phyloP scores from a whole-genome alignment of 179 eudicot species.

The Pouteria campechiana region DNA sequence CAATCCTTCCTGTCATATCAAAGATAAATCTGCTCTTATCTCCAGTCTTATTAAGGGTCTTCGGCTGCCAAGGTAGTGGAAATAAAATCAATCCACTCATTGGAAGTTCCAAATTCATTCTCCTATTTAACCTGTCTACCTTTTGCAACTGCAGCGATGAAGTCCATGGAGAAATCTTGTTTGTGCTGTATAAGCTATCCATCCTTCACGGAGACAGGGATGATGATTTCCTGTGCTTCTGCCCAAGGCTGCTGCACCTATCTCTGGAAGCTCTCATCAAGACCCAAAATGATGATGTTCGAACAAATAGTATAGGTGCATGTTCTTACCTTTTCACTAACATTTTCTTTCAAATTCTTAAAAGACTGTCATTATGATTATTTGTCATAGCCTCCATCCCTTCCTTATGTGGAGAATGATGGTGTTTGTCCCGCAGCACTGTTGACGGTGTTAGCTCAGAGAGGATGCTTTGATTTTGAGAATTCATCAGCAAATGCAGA shows the following conservation, averaged over 20 bases:
- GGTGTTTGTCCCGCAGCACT: too few relatives aligned
- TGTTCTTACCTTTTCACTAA: too few relatives aligned
- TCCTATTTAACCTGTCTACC: not conserved
- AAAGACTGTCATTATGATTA: not conserved
- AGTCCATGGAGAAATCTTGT: slow-evolving; percentile 84
- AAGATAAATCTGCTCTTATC: slow-evolving; percentile 50
- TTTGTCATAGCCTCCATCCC: not conserved
- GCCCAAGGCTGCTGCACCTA: slow-evolving; percentile 57
- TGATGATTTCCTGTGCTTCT: slow-evolving; percentile 26
- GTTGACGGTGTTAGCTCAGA: slow-evolving; percentile 61
- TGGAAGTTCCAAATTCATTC: not conserved
- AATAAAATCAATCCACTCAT: not conserved
- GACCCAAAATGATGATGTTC: slow-evolving; percentile 90
- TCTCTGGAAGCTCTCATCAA: slow-evolving; percentile 74
- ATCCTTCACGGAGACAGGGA: slow-evolving; percentile 39
- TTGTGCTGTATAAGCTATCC: slow-evolving; percentile 62
- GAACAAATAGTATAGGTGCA: slow-evolving; percentile 90
- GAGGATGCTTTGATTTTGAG: slow-evolving; percentile 69
- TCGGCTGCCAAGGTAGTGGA: slow-evolving; percentile 69
- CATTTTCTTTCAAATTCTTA: slow-evolving; percentile 2
- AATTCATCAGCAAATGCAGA: slow-evolving; percentile 42
- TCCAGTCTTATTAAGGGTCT: slow-evolving; percentile 75
- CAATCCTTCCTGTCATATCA: slow-evolving; percentile 34
- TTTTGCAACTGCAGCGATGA: slow-evolving; percentile 52
- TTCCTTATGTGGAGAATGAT: slow-evolving; percentile 8